Evolutionary conservation across 305 asterid species (phyloP).

Genomic region (Plantago lanceolata): DNA sequence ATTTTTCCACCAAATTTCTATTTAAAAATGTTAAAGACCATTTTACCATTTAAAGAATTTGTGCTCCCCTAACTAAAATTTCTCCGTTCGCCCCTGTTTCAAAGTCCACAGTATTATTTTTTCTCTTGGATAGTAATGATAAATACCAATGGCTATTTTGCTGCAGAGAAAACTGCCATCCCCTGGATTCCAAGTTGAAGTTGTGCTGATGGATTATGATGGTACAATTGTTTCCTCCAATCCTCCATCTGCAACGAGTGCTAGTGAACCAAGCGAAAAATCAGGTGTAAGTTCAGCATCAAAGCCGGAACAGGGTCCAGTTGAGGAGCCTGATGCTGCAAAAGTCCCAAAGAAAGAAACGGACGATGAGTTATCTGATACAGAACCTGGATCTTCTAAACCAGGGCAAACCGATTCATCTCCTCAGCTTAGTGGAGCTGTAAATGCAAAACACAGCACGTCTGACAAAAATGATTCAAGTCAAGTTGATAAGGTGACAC

Average conservation of each 20-base stretch:
- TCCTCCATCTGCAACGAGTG: constrained; percentile 41
- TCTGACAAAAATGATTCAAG: constrained; percentile 32
- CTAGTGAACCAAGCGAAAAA: constrained; percentile 32
- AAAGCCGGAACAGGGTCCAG: constrained; percentile 33
- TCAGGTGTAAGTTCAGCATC: constrained; percentile 33
- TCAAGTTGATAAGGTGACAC: constrained; percentile 38
- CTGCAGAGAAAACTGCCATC: constrained; percentile 93
- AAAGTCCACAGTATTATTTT: too few relatives aligned
- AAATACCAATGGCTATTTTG: constrained; percentile 2
- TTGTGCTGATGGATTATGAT: constrained; percentile 75
- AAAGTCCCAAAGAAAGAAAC: constrained; percentile 39
- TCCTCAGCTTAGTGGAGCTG: constrained; percentile 29
- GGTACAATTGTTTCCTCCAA: constrained; percentile 38
- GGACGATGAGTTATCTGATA: constrained; percentile 71
- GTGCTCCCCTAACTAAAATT: too few relatives aligned
- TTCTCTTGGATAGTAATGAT: too few relatives aligned
- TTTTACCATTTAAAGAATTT: too few relatives aligned
- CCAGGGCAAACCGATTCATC: constrained; percentile 30
- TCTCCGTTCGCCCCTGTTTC: too few relatives aligned
- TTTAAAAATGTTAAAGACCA: too few relatives aligned
- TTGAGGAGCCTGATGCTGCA: constrained; percentile 32
- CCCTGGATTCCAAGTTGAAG: constrained; percentile 90
- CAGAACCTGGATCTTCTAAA: constrained; percentile 43
- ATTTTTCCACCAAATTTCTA: too few relatives aligned
- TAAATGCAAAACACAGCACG: constrained; percentile 25